Evolutionary conservation across 345 rosid species (phyloP), one percentile per base, ranked within the genome.

Genomic region (Citrus australasica): DNA sequence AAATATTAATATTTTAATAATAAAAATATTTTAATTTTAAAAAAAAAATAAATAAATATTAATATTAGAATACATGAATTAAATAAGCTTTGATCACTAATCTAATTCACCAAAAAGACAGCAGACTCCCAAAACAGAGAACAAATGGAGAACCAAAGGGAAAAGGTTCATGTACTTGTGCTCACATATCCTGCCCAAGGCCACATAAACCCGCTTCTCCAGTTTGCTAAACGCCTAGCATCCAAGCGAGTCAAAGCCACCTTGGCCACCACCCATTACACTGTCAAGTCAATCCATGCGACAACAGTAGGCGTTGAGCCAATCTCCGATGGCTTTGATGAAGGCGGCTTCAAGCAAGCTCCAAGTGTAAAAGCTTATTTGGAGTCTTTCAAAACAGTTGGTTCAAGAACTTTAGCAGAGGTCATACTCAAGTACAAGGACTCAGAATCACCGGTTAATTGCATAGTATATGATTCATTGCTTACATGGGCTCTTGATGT

Each of bases 401-500:
- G 93, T 19, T 86, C 88, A 22, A 84, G 61, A 78, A 88, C 90
- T 10, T 72, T 88, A 30, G 76, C 86, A 21, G 82, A 84, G 37
- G 82, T 88, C 79, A 76, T 90, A 9, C 17, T 66, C 38, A 85
- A 82, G 81, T 76, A 74, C 76, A 68, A 68, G n/a, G 78, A 73
- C 56, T 56, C 87, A 0, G 87, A 42, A 14, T 25, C 61, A 10
- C 90, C 87, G 7, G 83, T 88, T 46, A 30, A 42, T 55, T 85
- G 88, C 46, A 71, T 90, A 4, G 86, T 84, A 7, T 90, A 88
- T 53, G 93, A 88, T 71, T 83, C 89, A 2, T 46, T 88, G 69
- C 66, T 90, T 40, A 74, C 87, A 46, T 88, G 91, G 91, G 88
- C 76, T 60, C 60, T 86, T 70, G 89, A 88, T 71, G 89, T 86